phyloP scores from a whole-genome alignment of 345 rosid species.

The Brassica cretica region DNA sequence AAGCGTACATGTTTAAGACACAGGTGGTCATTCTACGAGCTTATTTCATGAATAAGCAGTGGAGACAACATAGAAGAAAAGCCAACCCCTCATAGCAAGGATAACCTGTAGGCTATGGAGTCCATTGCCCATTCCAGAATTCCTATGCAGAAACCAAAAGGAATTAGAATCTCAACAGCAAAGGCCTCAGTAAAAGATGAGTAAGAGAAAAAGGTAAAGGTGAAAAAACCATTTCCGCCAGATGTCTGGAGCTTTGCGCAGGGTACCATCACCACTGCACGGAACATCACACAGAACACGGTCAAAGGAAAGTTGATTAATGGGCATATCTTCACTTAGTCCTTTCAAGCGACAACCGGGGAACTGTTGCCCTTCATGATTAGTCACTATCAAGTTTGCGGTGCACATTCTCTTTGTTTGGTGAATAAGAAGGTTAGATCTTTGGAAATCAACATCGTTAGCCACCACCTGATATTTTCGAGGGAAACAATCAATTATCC shows the following conservation, averaged over 20 bases:
- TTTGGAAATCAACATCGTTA: slow-evolving; percentile 94
- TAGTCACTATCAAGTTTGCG: slow-evolving; percentile 85
- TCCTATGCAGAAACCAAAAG: slow-evolving; percentile 53
- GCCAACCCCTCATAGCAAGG: slow-evolving; percentile 84
- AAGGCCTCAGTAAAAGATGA: background rate
- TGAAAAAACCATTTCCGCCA: slow-evolving; percentile 86
- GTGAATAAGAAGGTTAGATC: slow-evolving; percentile 96
- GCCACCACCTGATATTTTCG: slow-evolving; percentile 63
- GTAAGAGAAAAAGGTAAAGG: background rate
- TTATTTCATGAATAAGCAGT: background rate
- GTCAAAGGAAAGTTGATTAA: slow-evolving; percentile 73
- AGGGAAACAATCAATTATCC: background rate
- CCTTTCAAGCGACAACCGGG: slow-evolving; percentile 70
- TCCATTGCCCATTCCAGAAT: slow-evolving; percentile 85
- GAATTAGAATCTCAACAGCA: slow-evolving; percentile 13
- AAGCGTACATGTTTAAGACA: slow-evolving; percentile 5
- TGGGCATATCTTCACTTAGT: slow-evolving; percentile 42
- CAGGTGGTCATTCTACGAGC: background rate
- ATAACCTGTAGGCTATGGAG: slow-evolving; percentile 84
- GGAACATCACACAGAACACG: slow-evolving; percentile 97
- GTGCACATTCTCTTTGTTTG: slow-evolving; percentile 99
- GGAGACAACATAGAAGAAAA: background rate
- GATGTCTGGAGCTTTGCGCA: slow-evolving; percentile 95
- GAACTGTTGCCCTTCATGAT: slow-evolving; percentile 93
- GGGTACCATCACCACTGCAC: slow-evolving; percentile 96